These are phyloP conservation scores for Tarenaya hassleriana DNA, from an alignment of 345 rosid species.

Conservation along the genomic window DNA sequence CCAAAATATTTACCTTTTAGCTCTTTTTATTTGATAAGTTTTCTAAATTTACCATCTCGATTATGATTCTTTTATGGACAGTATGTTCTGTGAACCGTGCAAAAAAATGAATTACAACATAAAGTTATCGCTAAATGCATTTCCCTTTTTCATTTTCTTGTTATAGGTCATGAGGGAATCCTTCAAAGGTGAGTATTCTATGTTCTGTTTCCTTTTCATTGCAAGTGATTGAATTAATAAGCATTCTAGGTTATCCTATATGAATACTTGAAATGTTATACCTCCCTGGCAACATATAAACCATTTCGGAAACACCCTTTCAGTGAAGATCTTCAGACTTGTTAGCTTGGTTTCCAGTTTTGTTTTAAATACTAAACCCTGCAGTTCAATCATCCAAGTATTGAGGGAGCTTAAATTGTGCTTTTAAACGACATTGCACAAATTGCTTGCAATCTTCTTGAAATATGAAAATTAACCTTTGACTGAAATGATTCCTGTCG, in stretches of 20 bases:
- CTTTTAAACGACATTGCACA: too few species aligned
- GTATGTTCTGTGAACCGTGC: slow-evolving; percentile 3
- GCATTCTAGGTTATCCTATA: slow-evolving; percentile 9
- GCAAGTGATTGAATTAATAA: slow-evolving; percentile 6
- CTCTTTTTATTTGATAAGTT: background rate
- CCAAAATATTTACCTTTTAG: too few species aligned
- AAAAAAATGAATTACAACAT: slow-evolving; percentile 1
- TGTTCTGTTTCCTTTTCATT: background rate
- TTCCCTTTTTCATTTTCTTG: background rate
- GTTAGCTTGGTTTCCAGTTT: background rate
- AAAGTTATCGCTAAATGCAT: slow-evolving; percentile 1
- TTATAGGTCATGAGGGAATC: slow-evolving; percentile 77
- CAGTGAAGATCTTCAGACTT: background rate
- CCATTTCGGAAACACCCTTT: slow-evolving; percentile 1
- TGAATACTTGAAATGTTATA: background rate
- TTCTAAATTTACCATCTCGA: background rate
- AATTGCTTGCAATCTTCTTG: too few species aligned
- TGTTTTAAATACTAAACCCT: background rate
- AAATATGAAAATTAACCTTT: too few species aligned
- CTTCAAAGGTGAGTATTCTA: slow-evolving; percentile 49
- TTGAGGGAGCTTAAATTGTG: too few species aligned
- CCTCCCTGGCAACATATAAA: background rate
- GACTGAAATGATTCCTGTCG: too few species aligned
- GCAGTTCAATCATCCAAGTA: background rate
- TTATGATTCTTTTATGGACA: background rate